Evolutionary conservation across 2,329 filamentous ascomycete species (phyloP).

Genomic region (Helotiales sp.): DNA sequence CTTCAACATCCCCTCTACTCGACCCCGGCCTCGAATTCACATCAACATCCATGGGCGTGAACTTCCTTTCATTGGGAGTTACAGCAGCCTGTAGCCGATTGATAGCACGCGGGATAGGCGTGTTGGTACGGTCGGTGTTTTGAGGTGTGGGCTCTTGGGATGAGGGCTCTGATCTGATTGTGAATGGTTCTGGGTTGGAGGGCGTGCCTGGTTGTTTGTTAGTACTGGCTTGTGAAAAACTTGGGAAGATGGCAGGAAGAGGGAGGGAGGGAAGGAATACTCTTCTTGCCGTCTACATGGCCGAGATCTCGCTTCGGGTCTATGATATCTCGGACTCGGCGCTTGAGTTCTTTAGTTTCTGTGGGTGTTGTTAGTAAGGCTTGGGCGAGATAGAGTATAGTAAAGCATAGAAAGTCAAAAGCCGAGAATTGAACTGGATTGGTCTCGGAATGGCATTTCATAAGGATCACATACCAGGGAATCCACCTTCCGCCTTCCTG

Average conservation of each 20-base stretch:
- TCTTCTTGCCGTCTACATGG: slow-evolving; percentile 69
- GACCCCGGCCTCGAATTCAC: slow-evolving; percentile 14
- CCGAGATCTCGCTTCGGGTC: slow-evolving; percentile 79
- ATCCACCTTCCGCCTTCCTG: slow-evolving; percentile 82
- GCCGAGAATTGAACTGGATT: no score
- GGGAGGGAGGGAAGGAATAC: neutral
- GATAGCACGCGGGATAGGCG: slow-evolving; percentile 10
- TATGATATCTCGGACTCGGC: slow-evolving; percentile 79
- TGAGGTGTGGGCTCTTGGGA: neutral
- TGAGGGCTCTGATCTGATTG: neutral
- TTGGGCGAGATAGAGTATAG: slow-evolving; percentile 1
- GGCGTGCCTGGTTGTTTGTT: neutral
- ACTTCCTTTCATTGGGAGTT: slow-evolving; percentile 16
- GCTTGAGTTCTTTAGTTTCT: slow-evolving; percentile 90
- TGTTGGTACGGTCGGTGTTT: neutral
- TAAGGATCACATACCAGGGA: slow-evolving; percentile 63
- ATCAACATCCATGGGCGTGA: slow-evolving; percentile 31
- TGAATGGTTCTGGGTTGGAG: neutral
- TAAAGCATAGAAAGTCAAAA: no score
- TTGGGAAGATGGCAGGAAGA: neutral
- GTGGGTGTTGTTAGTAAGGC: slow-evolving; percentile 5
- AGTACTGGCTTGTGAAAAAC: neutral
- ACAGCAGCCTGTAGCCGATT: slow-evolving; percentile 18
- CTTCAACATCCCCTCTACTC: slow-evolving; percentile 1
- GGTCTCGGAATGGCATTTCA: no score